phyloP scores from a whole-genome alignment of 2,329 filamentous ascomycete genomes.

The Cephalotrichum gorgonifer region DNA sequence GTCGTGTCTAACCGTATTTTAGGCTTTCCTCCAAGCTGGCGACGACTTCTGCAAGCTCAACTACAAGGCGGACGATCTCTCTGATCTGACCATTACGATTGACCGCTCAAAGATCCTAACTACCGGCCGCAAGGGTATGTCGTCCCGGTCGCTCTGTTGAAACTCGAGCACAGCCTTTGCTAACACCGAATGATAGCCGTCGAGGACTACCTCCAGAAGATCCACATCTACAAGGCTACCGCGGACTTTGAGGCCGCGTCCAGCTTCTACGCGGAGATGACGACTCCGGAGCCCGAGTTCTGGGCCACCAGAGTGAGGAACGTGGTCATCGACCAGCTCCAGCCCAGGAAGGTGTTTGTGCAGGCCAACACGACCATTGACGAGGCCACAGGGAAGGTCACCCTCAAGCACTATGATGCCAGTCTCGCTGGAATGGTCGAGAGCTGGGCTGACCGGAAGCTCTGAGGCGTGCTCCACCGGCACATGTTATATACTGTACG shows the following conservation, averaged over 20 bases:
- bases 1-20: background rate
- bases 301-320: conserved; percentile 73
- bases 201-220: conserved; percentile 76
- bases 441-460: conserved; percentile 61
- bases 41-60: conserved; percentile 77
- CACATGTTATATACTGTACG: background rate
- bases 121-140: conserved; percentile 58
- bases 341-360: conserved; percentile 84
- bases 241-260: conserved; percentile 72
- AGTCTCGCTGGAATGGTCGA: conserved; percentile 71
- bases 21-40: conserved; percentile 76
- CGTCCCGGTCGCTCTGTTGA: background rate
- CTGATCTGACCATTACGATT: conserved; percentile 70
- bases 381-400: conserved; percentile 57
- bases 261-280: conserved; percentile 75
- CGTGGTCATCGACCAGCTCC: conserved; percentile 65
- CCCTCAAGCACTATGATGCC: conserved; percentile 77
- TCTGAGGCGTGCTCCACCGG: conserved; percentile 18
- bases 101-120: conserved; percentile 81
- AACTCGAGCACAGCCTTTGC: background rate
- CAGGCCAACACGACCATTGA: conserved; percentile 80
- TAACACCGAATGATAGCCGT: conserved; percentile 43
- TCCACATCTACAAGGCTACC: conserved; percentile 87
- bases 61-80: conserved; percentile 62
- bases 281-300: conserved; percentile 68